Evolutionary conservation across 768 basidiomycete genomes (phyloP).

Genomic region (Sporobolomyces phaffii): DNA sequence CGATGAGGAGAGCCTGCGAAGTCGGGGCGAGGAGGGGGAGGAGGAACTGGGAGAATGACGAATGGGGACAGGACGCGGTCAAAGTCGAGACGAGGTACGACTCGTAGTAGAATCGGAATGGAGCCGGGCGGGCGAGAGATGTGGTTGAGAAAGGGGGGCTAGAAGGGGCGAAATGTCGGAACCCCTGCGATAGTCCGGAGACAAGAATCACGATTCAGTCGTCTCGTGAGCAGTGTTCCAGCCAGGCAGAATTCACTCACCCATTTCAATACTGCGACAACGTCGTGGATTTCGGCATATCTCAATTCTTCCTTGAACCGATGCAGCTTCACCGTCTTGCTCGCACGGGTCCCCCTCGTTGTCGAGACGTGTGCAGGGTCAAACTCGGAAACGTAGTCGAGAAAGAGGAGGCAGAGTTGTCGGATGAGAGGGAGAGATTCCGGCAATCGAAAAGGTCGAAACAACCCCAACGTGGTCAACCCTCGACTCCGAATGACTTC

Average conservation of each 20-base stretch:
- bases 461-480: conserved; percentile 28
- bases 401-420: conserved; percentile 24
- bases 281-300: conserved; percentile 30
- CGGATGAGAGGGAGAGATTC: conserved; percentile 7
- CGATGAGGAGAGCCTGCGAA: conserved; percentile 7
- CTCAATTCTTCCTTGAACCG: conserved; percentile 29
- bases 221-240: too few relatives aligned
- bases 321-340: conserved; percentile 26
- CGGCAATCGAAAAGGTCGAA: conserved; percentile 32
- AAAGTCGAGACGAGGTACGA: conserved; percentile 1
- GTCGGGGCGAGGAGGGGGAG: conserved; percentile 20
- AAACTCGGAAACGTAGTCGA: conserved; percentile 27
- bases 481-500: conserved; percentile 17
- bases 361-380: background rate
- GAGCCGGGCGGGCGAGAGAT: background rate
- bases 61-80: background rate
- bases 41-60: conserved; percentile 11
- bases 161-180: conserved; percentile 22
- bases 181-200: conserved; percentile 9
- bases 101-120: conserved; percentile 19
- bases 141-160: too few relatives aligned
- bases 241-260: conserved; percentile 7
- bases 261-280: conserved; percentile 34
- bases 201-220: too few relatives aligned
- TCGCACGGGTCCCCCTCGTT: conserved; percentile 10